Base-by-base conservation (phyloP, 2,329 filamentous ascomycete species). In the Fusarium aywerte region DNA sequence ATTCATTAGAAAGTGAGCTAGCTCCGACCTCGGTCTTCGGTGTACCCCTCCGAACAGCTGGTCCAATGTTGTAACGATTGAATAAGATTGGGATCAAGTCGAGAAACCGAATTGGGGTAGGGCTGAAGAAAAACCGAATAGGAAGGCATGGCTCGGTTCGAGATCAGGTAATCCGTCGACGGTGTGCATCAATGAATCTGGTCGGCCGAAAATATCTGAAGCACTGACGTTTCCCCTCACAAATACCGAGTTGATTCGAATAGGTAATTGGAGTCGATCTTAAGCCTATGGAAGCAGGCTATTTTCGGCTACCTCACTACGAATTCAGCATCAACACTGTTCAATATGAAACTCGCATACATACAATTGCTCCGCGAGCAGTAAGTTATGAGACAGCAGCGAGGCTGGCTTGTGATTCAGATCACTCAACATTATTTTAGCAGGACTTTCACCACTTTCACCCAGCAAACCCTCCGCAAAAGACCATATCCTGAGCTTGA, bases 11-110 rank as follows among this genome's bases (percentile, higher is more conserved):
- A 39, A 51, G 55, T 58, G 63, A 69, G 52, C 59, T 61, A 64
- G 62, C 52, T 72, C 71, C 70, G 70, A 69, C 60, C 56, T 73
- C 69, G 71, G 71, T 61, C 61, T 71, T 68, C 70, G 63, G 68
- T 69, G 63, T 68, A 56, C 55, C 66, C 65, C 62, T 62, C 70
- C 55, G 54, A 59, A 36, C 43, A 48, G 53, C 57, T 54, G 57
- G 43, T 47, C 49, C 45, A 42, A 50, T 45, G 25, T 51, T 51
- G 45, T 53, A 43, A 70, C 39, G 43, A 49, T 23, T 54, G 35
- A 59, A 67, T 44, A 61, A 54, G 48, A 42, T 71, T 65, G 58
- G 57, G 39, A 48, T 53, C 48, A 44, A 59, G 33, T 51, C 25
- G 25, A 60, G 29, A 40, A 52, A 47, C 43, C 47, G 32, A 50